Base-by-base conservation (phyloP, 2,329 filamentous ascomycete species). In the Fusarium continuum region DNA sequence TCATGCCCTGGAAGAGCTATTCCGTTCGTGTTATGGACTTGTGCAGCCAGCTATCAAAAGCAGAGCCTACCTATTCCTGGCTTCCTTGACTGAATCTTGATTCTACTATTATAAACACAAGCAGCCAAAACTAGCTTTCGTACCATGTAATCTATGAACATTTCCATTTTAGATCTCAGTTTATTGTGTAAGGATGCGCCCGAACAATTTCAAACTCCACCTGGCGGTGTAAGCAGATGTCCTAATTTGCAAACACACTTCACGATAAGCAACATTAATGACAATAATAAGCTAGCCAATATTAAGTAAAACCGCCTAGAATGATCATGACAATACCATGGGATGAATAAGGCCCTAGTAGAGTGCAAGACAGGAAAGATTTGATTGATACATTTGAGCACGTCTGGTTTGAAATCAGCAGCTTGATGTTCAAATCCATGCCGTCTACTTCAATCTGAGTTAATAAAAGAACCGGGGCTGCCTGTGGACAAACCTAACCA, bases 391-490 rank as follows among this genome's bases (percentile, higher is more conserved):
- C 50, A 29, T 31, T 36, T 38, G 20, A 61, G 38, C 16, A 61
- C 44, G 41, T 46, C 46, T 49, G 29, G 34, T 38, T 39, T 41
- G 44, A 16, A 51, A 67, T 41, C 28, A 55, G 55, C 45, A 64
- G 46, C 50, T 48, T 46, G 47, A 62, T 61, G 45, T 44, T 22
- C 34, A 49, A n/a, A 55, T 49, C 41, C 38, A 49, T 55, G 45
- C 32, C 51, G 19, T 32, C 35, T 55, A 20, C 53, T 52, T 62
- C 66, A 55, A 54, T 35, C 8, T 47, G 55, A 47, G 59, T 58
- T 70, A 63, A 54, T 63, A 66, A 70, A 70, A 71, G 67, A 71
- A 70, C 58, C 65, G 68, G 68, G 69, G 62, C 67, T 55, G 69
- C 60, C 67, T 55, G 68, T 68, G 52, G 64, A 57, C 66, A 56